Conservation (phyloP, 495 filamentous ascomycete genomes). For the Hypoxylon cercidicola region DNA sequence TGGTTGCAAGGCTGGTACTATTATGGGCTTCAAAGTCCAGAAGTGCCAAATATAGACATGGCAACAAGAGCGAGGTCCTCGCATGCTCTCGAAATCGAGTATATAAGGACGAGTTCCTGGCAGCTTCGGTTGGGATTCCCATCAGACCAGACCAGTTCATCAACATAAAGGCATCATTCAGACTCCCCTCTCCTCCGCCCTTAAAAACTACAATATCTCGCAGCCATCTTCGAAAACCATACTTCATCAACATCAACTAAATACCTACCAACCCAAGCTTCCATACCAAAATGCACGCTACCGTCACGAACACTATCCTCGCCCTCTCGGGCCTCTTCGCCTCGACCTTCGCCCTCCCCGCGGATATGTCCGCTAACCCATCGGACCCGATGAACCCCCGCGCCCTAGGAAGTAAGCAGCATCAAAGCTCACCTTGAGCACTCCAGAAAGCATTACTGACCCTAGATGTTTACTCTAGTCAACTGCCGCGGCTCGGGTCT, state of each 20-base stretch:
- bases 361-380: slow-evolving; percentile 15
- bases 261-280: not conserved
- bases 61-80: not conserved
- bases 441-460: not conserved
- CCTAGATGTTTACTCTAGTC: not conserved
- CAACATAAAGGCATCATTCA: not conserved
- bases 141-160: not conserved
- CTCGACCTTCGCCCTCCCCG: slow-evolving; percentile 16
- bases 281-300: slow-evolving; percentile 13
- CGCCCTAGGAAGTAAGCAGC: slow-evolving; percentile 16
- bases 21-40: not conserved
- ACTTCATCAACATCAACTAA: not conserved
- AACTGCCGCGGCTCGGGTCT: slow-evolving; percentile 28
- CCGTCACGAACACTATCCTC: slow-evolving; percentile 10
- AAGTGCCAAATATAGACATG: not conserved
- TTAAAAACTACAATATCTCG: not conserved
- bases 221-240: not conserved
- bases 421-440: not conserved
- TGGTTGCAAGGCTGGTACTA: not conserved
- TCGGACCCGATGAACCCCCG: slow-evolving; percentile 13
- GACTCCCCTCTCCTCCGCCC: not conserved
- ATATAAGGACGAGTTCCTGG: not conserved
- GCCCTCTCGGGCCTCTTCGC: slow-evolving; percentile 11
- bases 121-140: not conserved
- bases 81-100: not conserved